Conservation (phyloP, 352 stramenopile genomes). For the Pythium apleroticum region DNA sequence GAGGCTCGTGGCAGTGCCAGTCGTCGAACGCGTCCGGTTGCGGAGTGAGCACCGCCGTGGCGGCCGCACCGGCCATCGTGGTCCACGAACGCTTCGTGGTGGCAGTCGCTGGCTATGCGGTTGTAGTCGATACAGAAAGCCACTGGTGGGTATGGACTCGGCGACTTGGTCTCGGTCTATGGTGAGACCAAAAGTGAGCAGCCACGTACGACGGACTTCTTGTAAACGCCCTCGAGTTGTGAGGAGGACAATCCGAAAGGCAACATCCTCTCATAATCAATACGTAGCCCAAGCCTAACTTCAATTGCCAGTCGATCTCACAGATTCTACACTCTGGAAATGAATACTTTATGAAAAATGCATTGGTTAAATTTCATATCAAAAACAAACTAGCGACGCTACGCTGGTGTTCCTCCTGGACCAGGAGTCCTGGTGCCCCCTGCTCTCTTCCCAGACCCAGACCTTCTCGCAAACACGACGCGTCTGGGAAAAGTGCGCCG, state of each 20-base stretch:
- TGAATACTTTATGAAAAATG: conserved; percentile 9
- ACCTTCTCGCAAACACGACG: conserved; percentile 6
- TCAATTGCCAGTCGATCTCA: not conserved
- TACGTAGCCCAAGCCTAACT: not conserved
- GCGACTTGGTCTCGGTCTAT: not conserved
- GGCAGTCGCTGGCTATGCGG: conserved; percentile 8
- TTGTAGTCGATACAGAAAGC: conserved; percentile 13
- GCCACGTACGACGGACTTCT: too few relatives aligned
- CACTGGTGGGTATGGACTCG: conserved; percentile 23
- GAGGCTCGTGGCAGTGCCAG: conserved; percentile 1
- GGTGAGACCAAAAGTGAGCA: conserved; percentile 26
- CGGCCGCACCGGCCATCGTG: not conserved
- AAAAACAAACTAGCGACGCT: not conserved
- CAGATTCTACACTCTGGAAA: not conserved
- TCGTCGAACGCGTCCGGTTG: conserved; percentile 9
- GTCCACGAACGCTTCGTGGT: conserved; percentile 21
- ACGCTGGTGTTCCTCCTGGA: not conserved
- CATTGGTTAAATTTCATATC: conserved; percentile 1
- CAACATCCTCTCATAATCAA: not conserved
- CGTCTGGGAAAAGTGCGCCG: conserved; percentile 1
- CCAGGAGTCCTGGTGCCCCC: not conserved
- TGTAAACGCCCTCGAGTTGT: not conserved
- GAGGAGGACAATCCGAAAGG: not conserved
- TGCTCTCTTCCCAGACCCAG: conserved; percentile 18
- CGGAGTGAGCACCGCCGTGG: conserved; percentile 7